Evolutionary conservation across 2,329 filamentous ascomycete genomes (phyloP).

Genomic region (Periconia sp.): DNA sequence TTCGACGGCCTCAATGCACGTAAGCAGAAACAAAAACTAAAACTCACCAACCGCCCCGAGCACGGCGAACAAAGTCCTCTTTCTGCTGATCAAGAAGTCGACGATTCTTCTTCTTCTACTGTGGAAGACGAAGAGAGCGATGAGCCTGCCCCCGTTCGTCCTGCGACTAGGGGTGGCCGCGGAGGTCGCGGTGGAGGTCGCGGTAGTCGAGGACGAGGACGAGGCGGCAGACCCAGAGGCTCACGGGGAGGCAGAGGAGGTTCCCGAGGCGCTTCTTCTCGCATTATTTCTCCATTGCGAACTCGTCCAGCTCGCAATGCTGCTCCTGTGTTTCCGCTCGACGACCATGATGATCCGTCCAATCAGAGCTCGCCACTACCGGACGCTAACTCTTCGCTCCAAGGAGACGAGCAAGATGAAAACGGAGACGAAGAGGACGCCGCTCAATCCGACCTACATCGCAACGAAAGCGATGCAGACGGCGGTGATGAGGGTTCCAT

Average conservation of each 20-base stretch:
- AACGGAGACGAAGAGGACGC: constrained; percentile 6
- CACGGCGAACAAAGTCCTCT: constrained; percentile 15
- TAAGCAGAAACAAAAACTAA: constrained; percentile 11
- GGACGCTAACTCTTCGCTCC: constrained; percentile 30
- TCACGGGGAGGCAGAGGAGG: constrained; percentile 24
- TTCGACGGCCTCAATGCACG: constrained; percentile 27
- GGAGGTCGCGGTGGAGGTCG: constrained; percentile 33
- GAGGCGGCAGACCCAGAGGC: constrained; percentile 32
- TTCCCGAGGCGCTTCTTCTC: constrained; percentile 19
- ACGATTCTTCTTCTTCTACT: constrained; percentile 10
- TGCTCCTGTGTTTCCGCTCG: constrained; percentile 34
- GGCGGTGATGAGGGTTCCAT: constrained; percentile 13
- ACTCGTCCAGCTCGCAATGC: constrained; percentile 35
- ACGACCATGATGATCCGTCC: constrained; percentile 38
- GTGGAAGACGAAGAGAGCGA: constrained; percentile 24
- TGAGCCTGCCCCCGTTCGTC: constrained; percentile 11
- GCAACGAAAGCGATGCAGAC: constrained; percentile 15
- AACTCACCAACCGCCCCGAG: not conserved
- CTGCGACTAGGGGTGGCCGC: constrained; percentile 22
- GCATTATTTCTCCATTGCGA: constrained; percentile 28
- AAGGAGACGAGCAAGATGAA: constrained; percentile 20
- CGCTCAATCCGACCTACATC: constrained; percentile 7
- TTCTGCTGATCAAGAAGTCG: constrained; percentile 15
- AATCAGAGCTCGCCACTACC: constrained; percentile 35
- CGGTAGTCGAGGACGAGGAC: constrained; percentile 24